Evolutionary conservation across 2,329 filamentous ascomycete species (phyloP).

Genomic region (Alternaria conjuncta): DNA sequence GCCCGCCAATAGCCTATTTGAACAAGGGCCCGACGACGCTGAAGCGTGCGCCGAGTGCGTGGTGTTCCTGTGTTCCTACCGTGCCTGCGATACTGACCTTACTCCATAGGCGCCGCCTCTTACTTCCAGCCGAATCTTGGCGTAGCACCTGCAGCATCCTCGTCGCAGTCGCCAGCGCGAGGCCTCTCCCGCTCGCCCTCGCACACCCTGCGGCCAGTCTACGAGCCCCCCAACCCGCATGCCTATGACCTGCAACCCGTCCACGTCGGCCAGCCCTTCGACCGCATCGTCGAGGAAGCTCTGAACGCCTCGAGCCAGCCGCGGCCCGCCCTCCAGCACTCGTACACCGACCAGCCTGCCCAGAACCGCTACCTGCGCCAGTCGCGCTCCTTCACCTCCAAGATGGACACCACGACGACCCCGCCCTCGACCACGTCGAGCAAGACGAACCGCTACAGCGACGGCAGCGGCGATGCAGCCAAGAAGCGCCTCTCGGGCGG

Average conservation of each 20-base stretch:
- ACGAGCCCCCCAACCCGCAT: constrained; percentile 6
- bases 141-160: neutral
- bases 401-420: constrained; percentile 50
- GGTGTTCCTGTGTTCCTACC: neutral
- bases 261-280: constrained; percentile 48
- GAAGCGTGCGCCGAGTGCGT: constrained; percentile 23
- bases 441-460: constrained; percentile 49
- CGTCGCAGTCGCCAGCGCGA: neutral
- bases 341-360: constrained; percentile 32
- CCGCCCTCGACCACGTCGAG: constrained; percentile 44
- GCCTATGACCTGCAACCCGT: constrained; percentile 17
- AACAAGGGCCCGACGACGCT: constrained; percentile 24
- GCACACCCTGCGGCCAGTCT: constrained; percentile 14
- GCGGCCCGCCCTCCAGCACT: constrained; percentile 38
- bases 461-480: constrained; percentile 37
- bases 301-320: constrained; percentile 23
- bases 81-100: neutral
- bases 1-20: constrained; percentile 26
- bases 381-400: constrained; percentile 53
- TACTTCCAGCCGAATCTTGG: constrained; percentile 27
- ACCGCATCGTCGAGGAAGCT: constrained; percentile 43
- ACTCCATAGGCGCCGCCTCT: constrained; percentile 10
- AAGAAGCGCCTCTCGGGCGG: constrained; percentile 43
- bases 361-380: constrained; percentile 42
- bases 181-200: neutral